Conservation (phyloP, 192 early-diverging fungal genomes). For the Borealophlyctis nickersoniae region DNA sequence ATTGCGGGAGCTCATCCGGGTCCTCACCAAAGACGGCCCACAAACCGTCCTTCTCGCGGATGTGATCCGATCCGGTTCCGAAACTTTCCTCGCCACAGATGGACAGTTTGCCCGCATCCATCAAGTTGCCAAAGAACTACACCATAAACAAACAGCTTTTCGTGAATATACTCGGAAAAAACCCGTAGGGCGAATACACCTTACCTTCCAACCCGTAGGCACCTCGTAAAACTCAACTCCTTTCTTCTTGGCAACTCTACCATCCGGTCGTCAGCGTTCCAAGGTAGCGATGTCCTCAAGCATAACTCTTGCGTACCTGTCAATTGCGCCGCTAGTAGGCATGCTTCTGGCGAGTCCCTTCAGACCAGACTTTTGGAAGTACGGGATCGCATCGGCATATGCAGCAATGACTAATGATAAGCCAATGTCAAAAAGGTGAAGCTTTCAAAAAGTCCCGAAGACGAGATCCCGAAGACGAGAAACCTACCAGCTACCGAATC, state of each 20-base stretch:
- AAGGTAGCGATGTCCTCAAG: too few relatives aligned
- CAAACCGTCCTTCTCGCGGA: slow-evolving; percentile 98
- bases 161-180: neutral
- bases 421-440: neutral
- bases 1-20: too few relatives aligned
- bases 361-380: slow-evolving; percentile 80
- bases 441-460: neutral
- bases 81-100: slow-evolving; percentile 99
- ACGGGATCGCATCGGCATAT: slow-evolving; percentile 85
- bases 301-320: too few relatives aligned
- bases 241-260: slow-evolving; percentile 76
- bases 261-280: too few relatives aligned
- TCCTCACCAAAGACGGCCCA: slow-evolving; percentile 89
- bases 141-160: neutral
- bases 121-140: slow-evolving; percentile 97
- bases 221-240: slow-evolving; percentile 79
- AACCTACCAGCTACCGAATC: slow-evolving; percentile 81
- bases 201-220: slow-evolving; percentile 74
- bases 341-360: slow-evolving; percentile 89
- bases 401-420: slow-evolving; percentile 73
- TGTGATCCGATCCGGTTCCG: slow-evolving; percentile 97
- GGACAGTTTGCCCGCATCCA: slow-evolving; percentile 90
- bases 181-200: neutral
- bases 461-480: neutral
- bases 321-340: slow-evolving; percentile 93